phyloP scores from a whole-genome alignment of 352 stramenopile genomes.

The Elongisporangium senticosum region DNA sequence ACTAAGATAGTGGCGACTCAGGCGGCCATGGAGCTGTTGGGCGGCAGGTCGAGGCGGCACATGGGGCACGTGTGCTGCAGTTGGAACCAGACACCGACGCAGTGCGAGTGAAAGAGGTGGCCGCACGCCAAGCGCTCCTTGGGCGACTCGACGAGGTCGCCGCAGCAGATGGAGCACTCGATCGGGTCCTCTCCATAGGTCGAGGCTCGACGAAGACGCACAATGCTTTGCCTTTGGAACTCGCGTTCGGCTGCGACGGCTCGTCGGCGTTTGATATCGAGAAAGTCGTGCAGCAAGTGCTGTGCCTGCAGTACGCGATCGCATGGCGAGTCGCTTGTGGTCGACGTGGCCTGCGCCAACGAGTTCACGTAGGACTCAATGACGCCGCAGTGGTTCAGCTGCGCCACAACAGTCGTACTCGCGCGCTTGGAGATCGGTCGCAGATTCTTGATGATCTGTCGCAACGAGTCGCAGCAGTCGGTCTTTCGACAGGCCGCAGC shows the following conservation, averaged over 20 bases:
- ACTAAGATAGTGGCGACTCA: neutral
- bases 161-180: conserved; percentile 72
- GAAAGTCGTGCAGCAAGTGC: conserved; percentile 43
- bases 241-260: conserved; percentile 18
- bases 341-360: conserved; percentile 30
- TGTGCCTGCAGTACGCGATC: conserved; percentile 25
- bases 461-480: conserved; percentile 54
- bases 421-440: conserved; percentile 4
- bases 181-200: conserved; percentile 25
- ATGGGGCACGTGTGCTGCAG: conserved; percentile 69
- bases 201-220: conserved; percentile 10
- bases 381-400: conserved; percentile 35
- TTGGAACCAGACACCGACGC: conserved; percentile 61
- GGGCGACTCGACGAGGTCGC: conserved; percentile 29
- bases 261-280: conserved; percentile 33
- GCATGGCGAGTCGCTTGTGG: conserved; percentile 30
- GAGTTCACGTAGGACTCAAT: conserved; percentile 70
- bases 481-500: conserved; percentile 27
- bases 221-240: conserved; percentile 3
- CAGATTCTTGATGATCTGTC: conserved; percentile 29
- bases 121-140: conserved; percentile 49
- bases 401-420: conserved; percentile 16
- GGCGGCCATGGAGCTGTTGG: neutral
- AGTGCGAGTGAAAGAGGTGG: conserved; percentile 63
- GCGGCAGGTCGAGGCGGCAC: conserved; percentile 26